These are phyloP conservation scores for Cystobasidiaceae sp. DNA, from an alignment of 1,284 basidiomycete species.

Conservation along the genomic window DNA sequence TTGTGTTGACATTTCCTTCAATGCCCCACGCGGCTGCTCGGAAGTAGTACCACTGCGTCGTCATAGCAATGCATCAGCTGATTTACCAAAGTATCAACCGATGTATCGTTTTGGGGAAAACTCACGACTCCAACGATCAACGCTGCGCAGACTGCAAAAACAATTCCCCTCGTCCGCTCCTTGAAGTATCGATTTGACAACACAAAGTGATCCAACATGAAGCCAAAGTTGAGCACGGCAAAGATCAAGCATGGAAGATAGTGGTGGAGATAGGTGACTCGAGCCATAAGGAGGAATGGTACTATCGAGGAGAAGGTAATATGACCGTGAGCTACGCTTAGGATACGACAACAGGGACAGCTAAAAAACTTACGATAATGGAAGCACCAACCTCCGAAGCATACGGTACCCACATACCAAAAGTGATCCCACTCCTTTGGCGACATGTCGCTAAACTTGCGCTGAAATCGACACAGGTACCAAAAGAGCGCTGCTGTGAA, in stretches of 20 bases:
- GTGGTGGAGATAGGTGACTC: conserved; percentile 52
- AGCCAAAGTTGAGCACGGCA: conserved; percentile 82
- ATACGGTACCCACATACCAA: conserved; percentile 85
- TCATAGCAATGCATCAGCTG: background rate
- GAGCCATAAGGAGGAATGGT: conserved; percentile 93
- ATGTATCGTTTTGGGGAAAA: background rate
- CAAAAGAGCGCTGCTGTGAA: conserved; percentile 57
- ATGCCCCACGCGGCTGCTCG: conserved; percentile 81
- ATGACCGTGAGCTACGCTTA: background rate
- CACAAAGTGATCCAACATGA: conserved; percentile 85
- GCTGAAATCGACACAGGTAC: conserved; percentile 77
- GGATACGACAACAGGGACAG: background rate
- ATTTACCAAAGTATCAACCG: background rate
- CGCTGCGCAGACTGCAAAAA: conserved; percentile 60
- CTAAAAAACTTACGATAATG: conserved; percentile 65
- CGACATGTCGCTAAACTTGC: conserved; percentile 85
- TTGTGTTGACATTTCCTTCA: conserved; percentile 67
- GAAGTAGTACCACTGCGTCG: conserved; percentile 80
- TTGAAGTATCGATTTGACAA: conserved; percentile 67
- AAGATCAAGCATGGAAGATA: conserved; percentile 88
- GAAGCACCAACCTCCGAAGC: conserved; percentile 84
- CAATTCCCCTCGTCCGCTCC: conserved; percentile 61
- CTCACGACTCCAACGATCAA: conserved; percentile 57
- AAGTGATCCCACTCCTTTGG: conserved; percentile 91
- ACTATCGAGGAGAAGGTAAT: conserved; percentile 52